Conservation (phyloP, 495 filamentous ascomycete species). For the Hyaloscypha hepaticicola region DNA sequence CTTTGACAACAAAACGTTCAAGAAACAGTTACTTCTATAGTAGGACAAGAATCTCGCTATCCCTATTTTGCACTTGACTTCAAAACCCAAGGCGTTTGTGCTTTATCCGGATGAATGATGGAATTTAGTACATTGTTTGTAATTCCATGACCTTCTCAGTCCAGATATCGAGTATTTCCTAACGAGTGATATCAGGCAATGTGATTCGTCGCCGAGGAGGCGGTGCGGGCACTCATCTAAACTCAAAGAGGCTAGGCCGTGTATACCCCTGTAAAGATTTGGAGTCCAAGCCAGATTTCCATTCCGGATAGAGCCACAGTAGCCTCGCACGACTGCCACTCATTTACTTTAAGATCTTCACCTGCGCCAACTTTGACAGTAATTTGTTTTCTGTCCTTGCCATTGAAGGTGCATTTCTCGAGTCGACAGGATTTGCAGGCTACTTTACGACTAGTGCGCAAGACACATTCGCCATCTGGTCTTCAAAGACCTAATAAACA, state of each 20-base stretch:
- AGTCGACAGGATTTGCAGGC: not conserved
- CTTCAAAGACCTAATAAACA: conserved; percentile 25
- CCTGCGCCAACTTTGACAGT: not conserved
- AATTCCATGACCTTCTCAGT: not conserved
- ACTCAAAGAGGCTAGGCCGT: not conserved
- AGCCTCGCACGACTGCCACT: conserved; percentile 16
- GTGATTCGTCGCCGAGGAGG: conserved; percentile 2
- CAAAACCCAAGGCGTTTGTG: not conserved
- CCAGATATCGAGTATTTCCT: not conserved
- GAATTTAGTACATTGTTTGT: no score
- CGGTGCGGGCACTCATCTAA: not conserved
- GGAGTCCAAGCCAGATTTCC: conserved; percentile 18
- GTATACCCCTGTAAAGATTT: not conserved
- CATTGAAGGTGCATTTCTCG: not conserved
- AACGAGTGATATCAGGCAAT: not conserved
- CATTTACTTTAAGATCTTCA: conserved; percentile 3
- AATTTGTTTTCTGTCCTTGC: not conserved
- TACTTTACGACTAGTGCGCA: conserved; percentile 19
- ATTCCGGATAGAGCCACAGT: conserved; percentile 15
- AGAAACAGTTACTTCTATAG: not conserved
- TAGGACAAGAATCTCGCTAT: not conserved
- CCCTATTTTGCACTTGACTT: not conserved
- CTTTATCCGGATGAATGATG: not conserved
- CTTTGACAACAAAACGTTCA: not conserved
- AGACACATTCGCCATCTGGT: conserved; percentile 14